Percentiles rank a stretch among this genome's conserved stretches.
Evolutionary conservation across 768 basidiomycete species (phyloP).

Genomic region (Naganishia friedmannii): DNA sequence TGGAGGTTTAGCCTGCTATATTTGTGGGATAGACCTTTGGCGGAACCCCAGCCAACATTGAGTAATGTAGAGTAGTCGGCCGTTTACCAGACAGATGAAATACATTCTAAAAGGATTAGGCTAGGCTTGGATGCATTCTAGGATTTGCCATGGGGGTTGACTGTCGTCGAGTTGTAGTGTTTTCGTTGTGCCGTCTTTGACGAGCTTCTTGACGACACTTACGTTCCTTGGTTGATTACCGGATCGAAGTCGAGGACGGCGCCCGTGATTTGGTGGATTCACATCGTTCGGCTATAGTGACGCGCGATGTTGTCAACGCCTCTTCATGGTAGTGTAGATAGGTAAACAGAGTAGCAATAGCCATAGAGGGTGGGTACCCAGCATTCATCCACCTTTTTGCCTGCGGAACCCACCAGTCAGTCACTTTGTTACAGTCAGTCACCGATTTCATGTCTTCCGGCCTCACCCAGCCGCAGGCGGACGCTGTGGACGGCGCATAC

Average conservation of each 20-base stretch:
- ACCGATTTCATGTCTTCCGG: background rate
- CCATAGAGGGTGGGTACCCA: too few species aligned
- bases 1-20: background rate
- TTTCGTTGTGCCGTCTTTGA: too few species aligned
- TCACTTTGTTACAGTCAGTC: background rate
- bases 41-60: constrained; percentile 10
- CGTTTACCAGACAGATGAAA: constrained; percentile 8
- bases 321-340: too few species aligned
- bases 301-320: too few species aligned
- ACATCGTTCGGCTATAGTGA: too few species aligned
- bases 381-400: background rate
- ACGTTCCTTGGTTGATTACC: too few species aligned
- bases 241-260: too few species aligned
- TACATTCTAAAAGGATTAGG: constrained; percentile 14
- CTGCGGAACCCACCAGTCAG: background rate
- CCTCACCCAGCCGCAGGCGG: background rate
- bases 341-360: background rate
- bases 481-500: background rate
- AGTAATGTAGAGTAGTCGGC: constrained; percentile 19
- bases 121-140: background rate
- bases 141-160: background rate
- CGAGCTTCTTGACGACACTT: too few species aligned
- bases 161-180: too few species aligned
- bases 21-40: background rate
- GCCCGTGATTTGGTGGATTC: too few species aligned